These are phyloP conservation scores for Inga leiocalycina DNA, from an alignment of 306 rosid species.

Conservation along the genomic window DNA sequence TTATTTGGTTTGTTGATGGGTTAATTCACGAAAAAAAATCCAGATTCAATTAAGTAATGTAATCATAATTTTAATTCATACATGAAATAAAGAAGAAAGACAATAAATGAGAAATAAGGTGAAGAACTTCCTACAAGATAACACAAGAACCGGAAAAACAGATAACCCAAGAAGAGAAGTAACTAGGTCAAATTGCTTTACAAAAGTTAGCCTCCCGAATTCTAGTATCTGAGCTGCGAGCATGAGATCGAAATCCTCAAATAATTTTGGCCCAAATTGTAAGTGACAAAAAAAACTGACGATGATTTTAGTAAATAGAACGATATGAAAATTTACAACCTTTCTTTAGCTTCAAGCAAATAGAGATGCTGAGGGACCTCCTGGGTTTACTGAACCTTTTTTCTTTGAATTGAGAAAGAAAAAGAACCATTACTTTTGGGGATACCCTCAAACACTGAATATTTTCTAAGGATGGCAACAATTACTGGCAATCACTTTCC, in stretches of 20 bases:
- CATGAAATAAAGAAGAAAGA: background rate
- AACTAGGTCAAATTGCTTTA: background rate
- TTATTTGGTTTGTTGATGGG: background rate
- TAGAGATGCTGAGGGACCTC: slow-evolving; percentile 7
- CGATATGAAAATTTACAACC: too few species aligned
- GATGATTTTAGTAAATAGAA: too few species aligned
- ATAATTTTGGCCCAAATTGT: background rate
- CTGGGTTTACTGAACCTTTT: background rate
- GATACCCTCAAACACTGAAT: background rate
- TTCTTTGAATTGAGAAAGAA: background rate
- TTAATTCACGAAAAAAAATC: background rate
- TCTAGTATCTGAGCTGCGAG: background rate
- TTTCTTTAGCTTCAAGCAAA: too few species aligned
- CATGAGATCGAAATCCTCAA: too few species aligned
- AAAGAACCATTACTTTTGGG: background rate
- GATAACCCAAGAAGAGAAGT: too few species aligned
- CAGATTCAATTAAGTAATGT: background rate
- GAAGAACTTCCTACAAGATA: background rate
- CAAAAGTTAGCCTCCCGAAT: background rate
- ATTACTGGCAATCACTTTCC: background rate
- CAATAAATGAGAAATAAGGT: background rate
- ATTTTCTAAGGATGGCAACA: background rate
- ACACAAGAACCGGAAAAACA: too few species aligned
- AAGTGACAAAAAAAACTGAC: background rate
- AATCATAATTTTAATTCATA: too few species aligned